Percentiles rank a stretch among this genome's conserved stretches.
These are phyloP conservation scores for Earliella scabrosa DNA, from an alignment of 1,284 basidiomycete genomes.

Conservation along the genomic window DNA sequence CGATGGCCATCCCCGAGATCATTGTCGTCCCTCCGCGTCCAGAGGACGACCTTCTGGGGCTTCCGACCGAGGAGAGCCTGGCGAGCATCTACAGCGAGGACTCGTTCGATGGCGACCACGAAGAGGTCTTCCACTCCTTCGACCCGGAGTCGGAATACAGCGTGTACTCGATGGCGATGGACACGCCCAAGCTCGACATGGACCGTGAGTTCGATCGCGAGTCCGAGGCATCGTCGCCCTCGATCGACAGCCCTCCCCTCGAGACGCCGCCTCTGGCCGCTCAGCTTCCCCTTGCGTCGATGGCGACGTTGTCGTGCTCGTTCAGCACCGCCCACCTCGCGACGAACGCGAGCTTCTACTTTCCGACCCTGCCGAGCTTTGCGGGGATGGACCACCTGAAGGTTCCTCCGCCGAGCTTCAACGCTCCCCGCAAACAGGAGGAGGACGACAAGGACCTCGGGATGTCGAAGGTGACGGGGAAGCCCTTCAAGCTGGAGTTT, in stretches of 20 bases:
- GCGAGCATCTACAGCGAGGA: constrained; percentile 15
- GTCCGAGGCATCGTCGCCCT: not conserved
- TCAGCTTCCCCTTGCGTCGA: not conserved
- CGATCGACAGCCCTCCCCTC: constrained; percentile 13
- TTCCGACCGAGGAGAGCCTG: constrained; percentile 3
- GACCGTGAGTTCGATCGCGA: not conserved
- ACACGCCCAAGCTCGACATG: constrained; percentile 1
- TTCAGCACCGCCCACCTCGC: constrained; percentile 1
- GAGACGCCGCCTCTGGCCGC: constrained; percentile 9
- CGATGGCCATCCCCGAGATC: constrained; percentile 12
- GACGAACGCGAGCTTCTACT: constrained; percentile 17
- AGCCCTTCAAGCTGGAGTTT: constrained; percentile 3
- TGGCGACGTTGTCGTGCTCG: not conserved
- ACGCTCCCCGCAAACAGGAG: constrained; percentile 4
- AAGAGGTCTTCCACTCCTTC: not conserved
- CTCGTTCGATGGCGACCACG: not conserved
- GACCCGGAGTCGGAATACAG: not conserved
- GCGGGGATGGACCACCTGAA: constrained; percentile 7
- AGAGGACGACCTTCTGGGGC: not conserved
- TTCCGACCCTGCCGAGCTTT: constrained; percentile 10
- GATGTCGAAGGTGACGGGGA: constrained; percentile 13
- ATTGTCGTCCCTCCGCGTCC: constrained; percentile 7
- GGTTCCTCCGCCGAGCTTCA: constrained; percentile 14
- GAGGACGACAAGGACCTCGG: constrained; percentile 1
- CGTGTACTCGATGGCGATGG: not conserved